A percentile compares a stretch with the other conserved stretches of the same genome.
phyloP scores from a whole-genome alignment of 208 protist genomes.

The Acanthamoeba castellanii region DNA sequence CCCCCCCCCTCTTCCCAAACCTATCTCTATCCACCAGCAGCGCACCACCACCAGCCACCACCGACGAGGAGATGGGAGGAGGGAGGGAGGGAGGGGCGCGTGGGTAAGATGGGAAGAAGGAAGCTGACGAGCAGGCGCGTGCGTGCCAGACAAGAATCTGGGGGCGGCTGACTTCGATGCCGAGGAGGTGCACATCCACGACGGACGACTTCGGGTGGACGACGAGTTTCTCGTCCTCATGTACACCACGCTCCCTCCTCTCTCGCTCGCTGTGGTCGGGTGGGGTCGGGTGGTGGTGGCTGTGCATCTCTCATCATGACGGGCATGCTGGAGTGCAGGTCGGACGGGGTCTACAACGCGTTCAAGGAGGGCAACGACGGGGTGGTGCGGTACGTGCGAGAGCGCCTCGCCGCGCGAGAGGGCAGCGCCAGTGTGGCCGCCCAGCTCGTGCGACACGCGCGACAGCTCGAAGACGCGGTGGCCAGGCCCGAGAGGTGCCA shows the following conservation, averaged over 20 bases:
- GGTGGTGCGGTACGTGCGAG: slow-evolving; percentile 5
- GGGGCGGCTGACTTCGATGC: neutral
- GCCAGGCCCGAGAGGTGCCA: neutral
- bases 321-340: neutral
- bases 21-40: too few species aligned
- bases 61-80: too few species aligned
- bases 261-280: neutral
- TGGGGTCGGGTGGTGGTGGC: neutral
- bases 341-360: slow-evolving; percentile 59
- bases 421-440: neutral
- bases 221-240: slow-evolving; percentile 57
- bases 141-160: neutral
- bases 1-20: too few species aligned
- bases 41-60: too few species aligned
- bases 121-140: too few species aligned
- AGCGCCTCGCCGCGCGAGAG: neutral
- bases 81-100: neutral
- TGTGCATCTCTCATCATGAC: too few species aligned
- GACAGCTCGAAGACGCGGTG: slow-evolving; percentile 17
- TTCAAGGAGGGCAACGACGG: slow-evolving; percentile 49
- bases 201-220: neutral
- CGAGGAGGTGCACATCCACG: neutral
- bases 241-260: neutral
- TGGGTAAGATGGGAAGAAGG: neutral
- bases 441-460: neutral